Evolutionary conservation across 345 rosid genomes (phyloP), one percentile per base, ranked within the genome.

Genomic region (Eucalyptus melliodora): DNA sequence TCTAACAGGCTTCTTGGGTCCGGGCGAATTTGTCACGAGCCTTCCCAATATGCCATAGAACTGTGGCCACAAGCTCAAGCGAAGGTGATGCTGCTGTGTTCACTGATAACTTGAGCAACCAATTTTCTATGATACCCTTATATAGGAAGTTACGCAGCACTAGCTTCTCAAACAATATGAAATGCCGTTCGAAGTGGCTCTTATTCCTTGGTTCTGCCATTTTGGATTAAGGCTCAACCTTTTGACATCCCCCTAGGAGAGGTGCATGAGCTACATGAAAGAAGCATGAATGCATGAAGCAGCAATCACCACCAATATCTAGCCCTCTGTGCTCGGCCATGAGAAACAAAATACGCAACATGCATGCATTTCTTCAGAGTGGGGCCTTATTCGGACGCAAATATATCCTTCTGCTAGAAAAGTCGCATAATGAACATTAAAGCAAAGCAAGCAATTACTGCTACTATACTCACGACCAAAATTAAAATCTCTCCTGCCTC

Each of bases 291-390:
- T 62, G 72, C 72, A 62, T 30, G 72, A 62, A 62, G 0, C 72
- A 30, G 34, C 34, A 27, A 62, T 62, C 72, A 30, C 72, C 72
- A 0, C 17, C 34, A n/a, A 62, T 27, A 62, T 62, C 24, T 53
- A 53, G 24, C 4, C 24, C 24, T 53, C 59, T 53, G 23, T 53
- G 59, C 59, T 19, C 59, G 23, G 19, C 5, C 59, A 19, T 53
- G 59, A 19, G 59, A 53, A 0, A 55, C 59, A 53, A 53, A 0
- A 55, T 0, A 55, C 59, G 24, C 59, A 0, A 55, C 59, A 21
- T 8, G 26, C 59, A 21, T 55, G 26, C 59, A 55, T 55, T 55
- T 55, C 59, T 55, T 21, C 26, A 55, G 59, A 55, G 59, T 53
- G 59, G 59, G 59, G 26, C 59, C 59, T 53, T 53, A 53, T 53